Percentiles rank a stretch among this genome's conserved stretches.
Conservation (phyloP, 176 grass and related monocot species). For the Cenchrus fungigraminus region DNA sequence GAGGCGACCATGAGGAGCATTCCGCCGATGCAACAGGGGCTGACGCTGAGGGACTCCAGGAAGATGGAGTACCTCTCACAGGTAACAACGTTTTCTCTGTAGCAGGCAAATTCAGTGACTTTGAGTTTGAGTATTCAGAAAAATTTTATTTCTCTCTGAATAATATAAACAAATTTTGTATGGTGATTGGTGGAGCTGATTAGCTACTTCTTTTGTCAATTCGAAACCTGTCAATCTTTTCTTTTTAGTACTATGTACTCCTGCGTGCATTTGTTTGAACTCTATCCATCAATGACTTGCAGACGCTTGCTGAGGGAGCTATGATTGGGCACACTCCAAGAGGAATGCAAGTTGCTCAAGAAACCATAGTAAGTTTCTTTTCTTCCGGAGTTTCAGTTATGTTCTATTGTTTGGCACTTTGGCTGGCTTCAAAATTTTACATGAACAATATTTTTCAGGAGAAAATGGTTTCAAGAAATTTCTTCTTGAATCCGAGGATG, state of each 20-base stretch:
- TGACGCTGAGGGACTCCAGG: too few species aligned
- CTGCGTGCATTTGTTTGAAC: constrained; percentile 5
- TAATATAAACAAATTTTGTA: constrained; percentile 25
- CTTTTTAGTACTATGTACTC: neutral
- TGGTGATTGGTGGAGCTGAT: neutral
- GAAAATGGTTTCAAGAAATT: constrained; percentile 73
- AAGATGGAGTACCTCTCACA: too few species aligned
- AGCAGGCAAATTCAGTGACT: too few species aligned
- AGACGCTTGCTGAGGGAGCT: constrained; percentile 90
- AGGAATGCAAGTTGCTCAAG: constrained; percentile 99
- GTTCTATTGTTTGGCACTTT: neutral
- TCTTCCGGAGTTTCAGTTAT: constrained; percentile 35
- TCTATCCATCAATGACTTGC: constrained; percentile 32
- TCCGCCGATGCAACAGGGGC: too few species aligned
- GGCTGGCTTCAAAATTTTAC: constrained; percentile 19
- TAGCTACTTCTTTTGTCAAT: neutral
- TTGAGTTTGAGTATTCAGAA: neutral
- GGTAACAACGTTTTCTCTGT: too few species aligned
- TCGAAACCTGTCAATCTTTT: neutral
- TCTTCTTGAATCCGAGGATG: constrained; percentile 86
- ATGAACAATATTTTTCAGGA: constrained; percentile 62
- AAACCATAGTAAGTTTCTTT: constrained; percentile 66
- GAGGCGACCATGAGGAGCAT: too few species aligned
- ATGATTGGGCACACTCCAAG: constrained; percentile 88
- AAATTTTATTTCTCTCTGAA: constrained; percentile 18